phyloP scores from a whole-genome alignment of 345 rosid species.

The Iberis pinnata region DNA sequence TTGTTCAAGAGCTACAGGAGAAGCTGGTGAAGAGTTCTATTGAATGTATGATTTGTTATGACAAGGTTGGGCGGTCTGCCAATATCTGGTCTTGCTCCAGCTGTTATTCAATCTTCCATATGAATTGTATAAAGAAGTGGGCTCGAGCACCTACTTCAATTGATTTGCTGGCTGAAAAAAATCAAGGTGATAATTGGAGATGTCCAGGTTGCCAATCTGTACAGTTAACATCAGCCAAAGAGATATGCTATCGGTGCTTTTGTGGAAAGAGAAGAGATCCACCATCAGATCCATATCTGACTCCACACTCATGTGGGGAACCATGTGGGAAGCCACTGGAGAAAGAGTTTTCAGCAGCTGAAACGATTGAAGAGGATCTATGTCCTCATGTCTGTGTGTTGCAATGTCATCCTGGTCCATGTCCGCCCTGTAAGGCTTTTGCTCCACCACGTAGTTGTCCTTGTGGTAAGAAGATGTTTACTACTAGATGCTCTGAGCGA shows the following conservation, averaged over 20 bases:
- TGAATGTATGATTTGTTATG: slow-evolving; percentile 98
- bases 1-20: slow-evolving; percentile 86
- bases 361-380: slow-evolving; percentile 43
- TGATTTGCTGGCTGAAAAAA: slow-evolving; percentile 71
- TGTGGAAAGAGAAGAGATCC: slow-evolving; percentile 86
- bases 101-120: slow-evolving; percentile 87
- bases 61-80: slow-evolving; percentile 73
- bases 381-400: slow-evolving; percentile 91
- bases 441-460: slow-evolving; percentile 78
- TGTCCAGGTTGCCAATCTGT: slow-evolving; percentile 97
- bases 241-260: slow-evolving; percentile 72
- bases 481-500: slow-evolving; percentile 85
- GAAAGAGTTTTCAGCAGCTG: slow-evolving; percentile 35
- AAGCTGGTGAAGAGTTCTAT: slow-evolving; percentile 60
- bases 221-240: slow-evolving; percentile 64
- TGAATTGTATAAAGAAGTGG: slow-evolving; percentile 92
- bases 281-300: slow-evolving; percentile 79
- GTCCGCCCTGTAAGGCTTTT: slow-evolving; percentile 96
- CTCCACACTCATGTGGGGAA: slow-evolving; percentile 97
- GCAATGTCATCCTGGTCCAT: slow-evolving; percentile 99
- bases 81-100: slow-evolving; percentile 90
- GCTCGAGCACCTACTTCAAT: slow-evolving; percentile 87
- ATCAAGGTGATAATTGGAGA: slow-evolving; percentile 88
- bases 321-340: slow-evolving; percentile 91
- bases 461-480: slow-evolving; percentile 73